Conservation (phyloP, 2,329 filamentous ascomycete genomes). For the Pezicula radicicola region DNA sequence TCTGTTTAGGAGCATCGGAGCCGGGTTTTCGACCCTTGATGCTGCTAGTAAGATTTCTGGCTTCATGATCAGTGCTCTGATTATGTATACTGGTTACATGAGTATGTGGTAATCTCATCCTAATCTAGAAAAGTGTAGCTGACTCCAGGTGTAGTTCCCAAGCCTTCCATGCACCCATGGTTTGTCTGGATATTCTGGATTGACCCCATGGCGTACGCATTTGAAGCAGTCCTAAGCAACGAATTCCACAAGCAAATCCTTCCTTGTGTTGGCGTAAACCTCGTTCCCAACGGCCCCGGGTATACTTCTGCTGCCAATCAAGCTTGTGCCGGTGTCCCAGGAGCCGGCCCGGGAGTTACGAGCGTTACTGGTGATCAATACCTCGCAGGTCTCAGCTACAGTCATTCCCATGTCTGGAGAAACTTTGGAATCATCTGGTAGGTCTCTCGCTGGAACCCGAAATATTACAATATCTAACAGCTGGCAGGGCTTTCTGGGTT, state of each 20-base stretch:
- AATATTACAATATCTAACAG: neutral
- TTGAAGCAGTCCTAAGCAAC: slow-evolving; percentile 66
- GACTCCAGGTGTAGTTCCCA: slow-evolving; percentile 34
- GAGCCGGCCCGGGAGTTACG: slow-evolving; percentile 46
- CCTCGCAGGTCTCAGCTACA: slow-evolving; percentile 51
- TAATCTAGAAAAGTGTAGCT: too few relatives aligned
- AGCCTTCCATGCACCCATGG: slow-evolving; percentile 61
- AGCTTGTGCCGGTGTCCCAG: slow-evolving; percentile 56
- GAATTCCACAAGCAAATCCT: slow-evolving; percentile 62
- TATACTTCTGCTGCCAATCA: slow-evolving; percentile 42
- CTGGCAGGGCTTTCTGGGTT: slow-evolving; percentile 50
- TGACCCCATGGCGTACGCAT: slow-evolving; percentile 66
- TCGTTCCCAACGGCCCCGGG: slow-evolving; percentile 47
- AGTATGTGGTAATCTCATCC: slow-evolving; percentile 22
- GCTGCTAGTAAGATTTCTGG: slow-evolving; percentile 56
- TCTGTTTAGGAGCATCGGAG: slow-evolving; percentile 53
- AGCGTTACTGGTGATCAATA: slow-evolving; percentile 57
- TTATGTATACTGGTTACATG: slow-evolving; percentile 64
- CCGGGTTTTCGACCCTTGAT: slow-evolving; percentile 54
- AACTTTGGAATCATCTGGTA: slow-evolving; percentile 58
- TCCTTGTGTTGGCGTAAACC: slow-evolving; percentile 44
- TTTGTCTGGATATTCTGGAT: slow-evolving; percentile 63
- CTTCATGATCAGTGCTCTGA: slow-evolving; percentile 44
- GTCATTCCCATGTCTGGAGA: slow-evolving; percentile 50
- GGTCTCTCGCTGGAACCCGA: neutral